A percentile compares a stretch with the other conserved stretches of the same genome.
These are phyloP conservation scores for Globisporangium lucens DNA, from an alignment of 352 stramenopile species.

Conservation along the genomic window DNA sequence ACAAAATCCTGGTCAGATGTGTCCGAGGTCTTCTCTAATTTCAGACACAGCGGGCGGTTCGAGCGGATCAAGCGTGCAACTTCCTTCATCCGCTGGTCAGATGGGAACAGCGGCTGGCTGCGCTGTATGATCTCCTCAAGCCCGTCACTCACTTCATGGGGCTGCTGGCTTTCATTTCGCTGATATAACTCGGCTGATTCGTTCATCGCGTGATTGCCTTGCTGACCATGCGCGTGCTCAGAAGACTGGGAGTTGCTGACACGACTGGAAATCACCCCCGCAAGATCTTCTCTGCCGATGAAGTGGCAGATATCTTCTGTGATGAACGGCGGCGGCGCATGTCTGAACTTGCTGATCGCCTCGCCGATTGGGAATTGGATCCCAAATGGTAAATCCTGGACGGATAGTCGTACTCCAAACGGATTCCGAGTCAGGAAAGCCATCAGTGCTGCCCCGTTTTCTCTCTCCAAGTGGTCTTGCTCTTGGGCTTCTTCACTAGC, in stretches of 20 bases:
- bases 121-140: conserved; percentile 51
- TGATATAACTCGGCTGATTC: conserved; percentile 13
- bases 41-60: conserved; percentile 65
- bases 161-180: conserved; percentile 15
- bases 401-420: conserved; percentile 29
- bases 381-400: conserved; percentile 58
- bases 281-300: conserved; percentile 62
- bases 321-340: conserved; percentile 54
- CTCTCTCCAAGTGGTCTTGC: not conserved
- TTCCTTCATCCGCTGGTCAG: conserved; percentile 78
- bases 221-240: not conserved
- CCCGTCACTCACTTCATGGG: conserved; percentile 47
- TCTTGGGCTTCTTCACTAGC: not conserved
- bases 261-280: conserved; percentile 14
- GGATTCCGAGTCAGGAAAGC: conserved; percentile 45
- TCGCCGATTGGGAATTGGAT: conserved; percentile 59
- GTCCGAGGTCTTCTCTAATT: conserved; percentile 62
- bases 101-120: conserved; percentile 63
- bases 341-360: conserved; percentile 51
- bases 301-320: conserved; percentile 54
- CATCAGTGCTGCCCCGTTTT: conserved; percentile 34
- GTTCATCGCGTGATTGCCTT: not conserved
- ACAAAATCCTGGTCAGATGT: conserved; percentile 71
- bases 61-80: conserved; percentile 77
- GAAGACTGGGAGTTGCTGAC: not conserved